Conservation (phyloP, 2,329 filamentous ascomycete species). For the Lasiodiplodia sp. region DNA sequence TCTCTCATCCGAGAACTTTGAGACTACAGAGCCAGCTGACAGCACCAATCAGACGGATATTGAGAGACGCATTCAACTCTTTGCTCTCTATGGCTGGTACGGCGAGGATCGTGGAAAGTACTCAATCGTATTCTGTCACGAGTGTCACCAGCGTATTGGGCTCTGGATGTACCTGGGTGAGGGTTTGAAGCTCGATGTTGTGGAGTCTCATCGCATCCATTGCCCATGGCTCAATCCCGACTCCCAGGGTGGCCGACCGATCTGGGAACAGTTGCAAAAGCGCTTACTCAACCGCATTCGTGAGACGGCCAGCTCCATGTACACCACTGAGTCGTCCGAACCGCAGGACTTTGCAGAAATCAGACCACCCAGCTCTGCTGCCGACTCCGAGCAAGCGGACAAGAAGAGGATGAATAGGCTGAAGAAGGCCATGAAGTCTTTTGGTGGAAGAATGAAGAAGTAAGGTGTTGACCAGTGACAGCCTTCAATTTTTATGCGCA, state of each 20-base stretch:
- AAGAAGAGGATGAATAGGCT: constrained; percentile 27
- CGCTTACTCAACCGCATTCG: constrained; percentile 14
- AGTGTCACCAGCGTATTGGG: constrained; percentile 86
- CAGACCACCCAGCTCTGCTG: constrained; percentile 25
- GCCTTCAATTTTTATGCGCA: neutral
- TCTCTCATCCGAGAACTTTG: constrained; percentile 20
- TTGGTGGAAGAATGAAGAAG: constrained; percentile 25
- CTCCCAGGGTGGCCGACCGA: constrained; percentile 37
- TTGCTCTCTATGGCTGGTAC: constrained; percentile 57
- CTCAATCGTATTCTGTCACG: constrained; percentile 79
- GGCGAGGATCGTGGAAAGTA: constrained; percentile 66
- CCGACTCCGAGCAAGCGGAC: constrained; percentile 23
- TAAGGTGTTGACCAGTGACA: neutral
- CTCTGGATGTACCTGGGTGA: constrained; percentile 80
- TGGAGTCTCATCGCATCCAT: constrained; percentile 49
- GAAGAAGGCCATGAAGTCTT: constrained; percentile 29
- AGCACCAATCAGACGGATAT: constrained; percentile 19
- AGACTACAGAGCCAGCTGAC: constrained; percentile 1
- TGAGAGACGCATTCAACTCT: constrained; percentile 30
- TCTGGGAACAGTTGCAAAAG: constrained; percentile 49
- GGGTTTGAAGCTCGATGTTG: constrained; percentile 44
- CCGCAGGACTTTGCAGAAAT: constrained; percentile 14
- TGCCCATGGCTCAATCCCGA: constrained; percentile 50
- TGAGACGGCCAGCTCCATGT: constrained; percentile 9
- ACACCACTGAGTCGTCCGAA: constrained; percentile 21